Base-by-base conservation (phyloP, 805 yeast genomes). In the Candida jianshihensis region DNA sequence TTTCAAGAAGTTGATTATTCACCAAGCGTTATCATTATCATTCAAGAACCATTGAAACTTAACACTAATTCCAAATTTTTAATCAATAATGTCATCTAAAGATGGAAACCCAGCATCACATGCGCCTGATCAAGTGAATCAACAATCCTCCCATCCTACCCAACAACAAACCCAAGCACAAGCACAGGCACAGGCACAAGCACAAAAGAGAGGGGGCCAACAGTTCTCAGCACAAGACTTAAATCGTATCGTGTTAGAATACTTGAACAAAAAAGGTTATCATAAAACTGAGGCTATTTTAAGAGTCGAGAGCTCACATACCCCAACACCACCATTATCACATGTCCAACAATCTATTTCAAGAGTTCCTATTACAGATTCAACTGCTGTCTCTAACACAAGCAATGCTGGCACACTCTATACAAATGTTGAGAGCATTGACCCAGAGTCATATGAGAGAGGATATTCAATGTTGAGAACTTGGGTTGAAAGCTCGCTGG, bases 221-320 rank as follows among this genome's bases (percentile, higher is more conserved):
- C 75, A 71, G 44, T 75, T 78, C 41, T 78, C 95, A 0, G 87
- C 85, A 33, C 88, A 90, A 5, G 97, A 92, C 57, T 69, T 92
- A 55, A 90, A 89, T 58, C 68, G 92, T 44, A 86, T 92, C 53
- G 97, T 92, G 24, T 68, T 92, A 51, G 98, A 92, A 50, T 92
- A 90, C 51, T 70, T 92, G 47, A 83, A 80, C 57, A 90, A 92
- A 53, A 88, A 89, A 57, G 99, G 99, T 3, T 92, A 87, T 54
- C 89, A 84, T 48, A 78, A 81, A 47, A 90, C 98, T 0, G 99
- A 92, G 57, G 88, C 96, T 3, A 85, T 89, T 81, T 70, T 92
- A 34, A 74, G 98, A 43, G 76, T 88, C 42, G 99, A 92, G 57
- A 74, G 81, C 44, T 70, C 86, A 1, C 78, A 81, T 40, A 70